Evolutionary conservation across 2,329 filamentous ascomycete genomes (phyloP).

Genomic region (Aspergillus ustus): DNA sequence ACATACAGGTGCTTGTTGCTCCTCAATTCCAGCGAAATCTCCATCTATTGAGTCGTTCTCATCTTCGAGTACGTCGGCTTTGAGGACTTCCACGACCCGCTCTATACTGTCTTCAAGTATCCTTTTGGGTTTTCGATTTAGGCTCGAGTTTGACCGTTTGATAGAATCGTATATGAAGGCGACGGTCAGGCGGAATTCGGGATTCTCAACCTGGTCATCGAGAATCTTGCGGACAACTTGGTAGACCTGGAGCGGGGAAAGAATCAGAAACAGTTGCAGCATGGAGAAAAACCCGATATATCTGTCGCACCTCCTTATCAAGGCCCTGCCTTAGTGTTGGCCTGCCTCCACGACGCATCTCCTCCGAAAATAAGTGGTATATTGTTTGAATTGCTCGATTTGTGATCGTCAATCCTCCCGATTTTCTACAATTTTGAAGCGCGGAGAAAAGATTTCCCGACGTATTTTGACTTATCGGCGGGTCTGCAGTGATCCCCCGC

Average conservation of each 20-base stretch:
- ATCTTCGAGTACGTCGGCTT: conserved; percentile 64
- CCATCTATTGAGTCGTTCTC: conserved; percentile 56
- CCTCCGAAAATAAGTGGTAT: conserved; percentile 9
- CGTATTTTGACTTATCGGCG: background rate
- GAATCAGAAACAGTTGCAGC: conserved; percentile 12
- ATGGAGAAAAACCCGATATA: background rate
- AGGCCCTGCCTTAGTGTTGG: conserved; percentile 59
- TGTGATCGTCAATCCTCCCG: background rate
- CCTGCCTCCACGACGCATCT: conserved; percentile 50
- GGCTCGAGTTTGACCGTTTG: conserved; percentile 81
- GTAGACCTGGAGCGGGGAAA: conserved; percentile 62
- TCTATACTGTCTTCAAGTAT: conserved; percentile 85
- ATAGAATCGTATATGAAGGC: conserved; percentile 76
- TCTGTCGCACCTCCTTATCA: conserved; percentile 62
- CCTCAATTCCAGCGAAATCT: conserved; percentile 56
- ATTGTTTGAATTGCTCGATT: conserved; percentile 2
- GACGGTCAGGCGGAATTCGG: conserved; percentile 59
- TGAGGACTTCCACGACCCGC: conserved; percentile 74
- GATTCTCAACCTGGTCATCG: conserved; percentile 63
- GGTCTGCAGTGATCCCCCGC: background rate
- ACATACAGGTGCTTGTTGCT: conserved; percentile 37
- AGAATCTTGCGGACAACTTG: conserved; percentile 78
- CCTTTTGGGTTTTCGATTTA: conserved; percentile 81
- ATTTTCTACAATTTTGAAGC: conserved; percentile 26
- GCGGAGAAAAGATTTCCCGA: conserved; percentile 24